Percentiles rank a stretch among this genome's conserved stretches.
phyloP scores from a whole-genome alignment of 148 eudicot genomes.

The Fallopia convolvulus region DNA sequence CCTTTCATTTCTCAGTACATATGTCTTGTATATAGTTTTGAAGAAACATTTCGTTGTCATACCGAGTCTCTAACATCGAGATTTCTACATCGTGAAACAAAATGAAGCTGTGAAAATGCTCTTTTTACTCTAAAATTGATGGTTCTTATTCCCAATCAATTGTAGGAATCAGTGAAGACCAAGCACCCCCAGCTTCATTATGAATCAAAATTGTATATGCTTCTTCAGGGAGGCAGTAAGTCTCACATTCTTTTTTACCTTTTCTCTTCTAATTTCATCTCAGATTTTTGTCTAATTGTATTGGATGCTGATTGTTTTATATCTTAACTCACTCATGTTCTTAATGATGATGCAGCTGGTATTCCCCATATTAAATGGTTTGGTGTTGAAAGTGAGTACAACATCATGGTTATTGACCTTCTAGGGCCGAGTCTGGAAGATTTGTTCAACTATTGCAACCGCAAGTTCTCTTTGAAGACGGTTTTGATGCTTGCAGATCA shows the following conservation, averaged over 20 bases:
- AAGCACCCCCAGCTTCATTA: constrained; percentile 89
- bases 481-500: constrained; percentile 99
- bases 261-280: not conserved
- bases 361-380: constrained; percentile 86
- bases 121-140: not conserved
- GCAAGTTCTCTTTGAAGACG: constrained; percentile 89
- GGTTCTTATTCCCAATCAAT: not conserved
- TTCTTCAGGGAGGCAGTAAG: constrained; percentile 96
- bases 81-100: not conserved
- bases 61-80: not conserved
- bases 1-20: not conserved
- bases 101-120: not conserved
- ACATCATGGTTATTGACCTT: constrained; percentile 87
- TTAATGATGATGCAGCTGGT: constrained; percentile 48
- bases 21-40: not conserved
- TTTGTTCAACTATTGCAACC: constrained; percentile 82
- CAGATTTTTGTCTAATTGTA: not conserved
- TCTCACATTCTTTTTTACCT: not conserved
- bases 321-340: not conserved
- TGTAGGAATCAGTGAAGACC: constrained; percentile 86
- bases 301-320: not conserved
- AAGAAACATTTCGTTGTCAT: not conserved
- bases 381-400: constrained; percentile 89
- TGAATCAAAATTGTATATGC: constrained; percentile 83
- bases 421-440: constrained; percentile 98